Base-by-base conservation (phyloP, 805 yeast genomes). In the Saccharomycopsis fibuligera region DNA sequence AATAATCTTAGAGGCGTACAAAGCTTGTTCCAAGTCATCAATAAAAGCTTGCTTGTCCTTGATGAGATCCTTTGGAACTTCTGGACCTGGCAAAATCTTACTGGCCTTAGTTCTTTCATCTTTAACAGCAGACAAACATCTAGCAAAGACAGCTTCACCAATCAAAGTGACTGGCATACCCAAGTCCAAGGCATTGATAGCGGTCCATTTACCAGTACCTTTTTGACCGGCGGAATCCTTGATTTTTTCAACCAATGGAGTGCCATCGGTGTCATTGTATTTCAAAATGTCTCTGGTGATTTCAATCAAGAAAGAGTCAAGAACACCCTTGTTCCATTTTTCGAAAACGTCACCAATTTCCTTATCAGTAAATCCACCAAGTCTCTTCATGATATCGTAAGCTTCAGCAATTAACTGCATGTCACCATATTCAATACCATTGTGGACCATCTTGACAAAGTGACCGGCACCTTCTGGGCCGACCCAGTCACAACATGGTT, bases 171-270 rank as follows among this genome's bases (percentile, higher is more conserved):
- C 96, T 60, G 99, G 99, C 86, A 87, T 88, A 70, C 98, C 98
- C 61, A 93, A 78, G 72, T 93, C 98, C 62, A 91, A 77, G 56
- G 98, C 98, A 68, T 89, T 90, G 70, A 91, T 87, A 57, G 98
- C 97, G 60, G 98, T 93, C 99, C 99, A 91, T 77, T 91, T 91
- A 76, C 99, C 99, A 59, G 99, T 91, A 80, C 99, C 99, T 80
- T 91, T 91, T 78, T 91, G 98, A 62, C 98, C 98, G 60, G 99
- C 99, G 64, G 86, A 69, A 73, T 91, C 99, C 69, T 89, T 74
- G 66, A 91, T 90, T 80, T 91, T 93, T 77, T 93, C 98, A 53
- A 91, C 95, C 58, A 93, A 73, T 62, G 98, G 96, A 58, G 81
- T 79, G 60, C 96, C 95, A 64, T 90, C 96, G 54, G 76, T 78